Conservation (phyloP, 164 flowering plant genomes). For the Piper longum region DNA sequence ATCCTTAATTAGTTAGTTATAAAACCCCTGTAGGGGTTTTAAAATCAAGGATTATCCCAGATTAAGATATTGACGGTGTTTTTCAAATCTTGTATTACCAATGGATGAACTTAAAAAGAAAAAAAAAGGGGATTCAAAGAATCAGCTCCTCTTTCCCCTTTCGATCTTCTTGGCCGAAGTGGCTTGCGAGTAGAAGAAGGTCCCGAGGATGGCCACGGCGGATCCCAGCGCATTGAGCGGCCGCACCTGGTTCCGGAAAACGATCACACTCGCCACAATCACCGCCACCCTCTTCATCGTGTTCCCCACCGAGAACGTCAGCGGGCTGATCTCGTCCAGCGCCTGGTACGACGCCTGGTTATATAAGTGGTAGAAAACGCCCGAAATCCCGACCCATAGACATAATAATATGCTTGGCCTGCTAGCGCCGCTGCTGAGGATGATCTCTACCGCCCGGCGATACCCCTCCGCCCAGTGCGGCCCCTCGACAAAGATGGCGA, state of each 20-base stretch:
- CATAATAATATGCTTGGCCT: conserved; percentile 20
- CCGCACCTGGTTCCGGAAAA: conserved; percentile 75
- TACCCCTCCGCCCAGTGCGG: conserved; percentile 78
- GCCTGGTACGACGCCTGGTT: conserved; percentile 88
- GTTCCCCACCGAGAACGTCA: conserved; percentile 82
- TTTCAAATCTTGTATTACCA: no score
- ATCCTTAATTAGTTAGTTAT: no score
- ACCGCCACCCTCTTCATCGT: conserved; percentile 96
- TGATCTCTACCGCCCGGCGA: conserved; percentile 34
- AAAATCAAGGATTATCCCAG: no score
- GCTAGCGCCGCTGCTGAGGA: conserved; percentile 15
- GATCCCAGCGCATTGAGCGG: conserved; percentile 85
- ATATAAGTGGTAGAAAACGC: conserved; percentile 78
- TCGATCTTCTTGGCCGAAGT: conserved; percentile 35
- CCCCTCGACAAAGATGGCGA: conserved; percentile 73
- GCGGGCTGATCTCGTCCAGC: conserved; percentile 75
- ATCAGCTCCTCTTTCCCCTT: conserved; percentile 33
- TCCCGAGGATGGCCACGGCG: conserved; percentile 76
- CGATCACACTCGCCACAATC: conserved; percentile 58
- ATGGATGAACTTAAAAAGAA: background rate
- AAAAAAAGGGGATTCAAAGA: background rate
- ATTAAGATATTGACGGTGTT: no score
- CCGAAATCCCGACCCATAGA: conserved; percentile 63
- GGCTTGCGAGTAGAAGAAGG: conserved; percentile 89
- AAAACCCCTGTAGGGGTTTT: no score